phyloP scores from a whole-genome alignment of 306 rosid species.

The Myrica gale region DNA sequence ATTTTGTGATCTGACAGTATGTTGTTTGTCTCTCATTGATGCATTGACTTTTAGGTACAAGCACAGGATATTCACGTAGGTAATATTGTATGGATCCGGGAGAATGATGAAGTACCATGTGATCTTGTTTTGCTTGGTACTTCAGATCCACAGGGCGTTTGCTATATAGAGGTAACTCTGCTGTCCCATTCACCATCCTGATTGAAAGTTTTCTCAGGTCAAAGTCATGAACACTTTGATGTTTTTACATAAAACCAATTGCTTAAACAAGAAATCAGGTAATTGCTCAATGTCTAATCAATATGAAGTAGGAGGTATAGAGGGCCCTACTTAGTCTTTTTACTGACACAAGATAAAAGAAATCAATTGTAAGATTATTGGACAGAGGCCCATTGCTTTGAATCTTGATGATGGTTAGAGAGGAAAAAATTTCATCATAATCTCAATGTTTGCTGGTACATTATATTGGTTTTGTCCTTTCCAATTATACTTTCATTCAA shows the following conservation, averaged over 20 bases:
- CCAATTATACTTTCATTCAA: neutral
- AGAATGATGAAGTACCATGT: slow-evolving; percentile 98
- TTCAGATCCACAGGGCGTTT: slow-evolving; percentile 90
- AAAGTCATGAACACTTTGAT: neutral
- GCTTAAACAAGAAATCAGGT: neutral
- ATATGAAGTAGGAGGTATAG: neutral
- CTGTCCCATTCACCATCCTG: neutral
- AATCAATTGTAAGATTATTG: neutral
- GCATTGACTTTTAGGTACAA: slow-evolving; percentile 60
- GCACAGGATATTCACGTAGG: slow-evolving; percentile 94
- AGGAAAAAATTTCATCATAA: neutral
- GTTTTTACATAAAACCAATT: neutral
- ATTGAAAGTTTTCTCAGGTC: neutral
- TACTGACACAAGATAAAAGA: neutral
- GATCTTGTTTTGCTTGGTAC: slow-evolving; percentile 95
- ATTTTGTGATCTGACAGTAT: slow-evolving; percentile 25
- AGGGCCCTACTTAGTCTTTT: neutral
- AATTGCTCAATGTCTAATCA: too few species aligned
- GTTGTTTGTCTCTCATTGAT: slow-evolving; percentile 11
- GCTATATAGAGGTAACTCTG: slow-evolving; percentile 83
- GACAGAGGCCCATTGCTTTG: neutral
- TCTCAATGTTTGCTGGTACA: neutral
- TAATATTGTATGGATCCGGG: slow-evolving; percentile 87
- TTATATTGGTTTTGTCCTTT: neutral
- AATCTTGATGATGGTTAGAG: neutral